These are phyloP conservation scores for Paecilomyces niveus DNA, from an alignment of 2,329 filamentous ascomycete genomes.

Conservation along the genomic window DNA sequence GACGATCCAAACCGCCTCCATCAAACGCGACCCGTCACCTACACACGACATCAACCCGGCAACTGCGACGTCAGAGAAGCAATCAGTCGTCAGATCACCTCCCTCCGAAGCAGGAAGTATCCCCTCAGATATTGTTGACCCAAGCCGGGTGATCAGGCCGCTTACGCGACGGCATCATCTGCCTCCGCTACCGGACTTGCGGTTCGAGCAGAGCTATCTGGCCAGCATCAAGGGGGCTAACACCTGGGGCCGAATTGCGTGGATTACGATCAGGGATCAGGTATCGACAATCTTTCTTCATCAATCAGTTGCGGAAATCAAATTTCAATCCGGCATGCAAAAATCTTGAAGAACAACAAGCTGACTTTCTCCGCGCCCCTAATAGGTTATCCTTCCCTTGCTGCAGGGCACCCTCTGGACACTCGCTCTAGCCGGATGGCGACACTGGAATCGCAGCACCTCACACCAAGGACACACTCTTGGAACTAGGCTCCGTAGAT, in stretches of 20 bases:
- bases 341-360: background rate
- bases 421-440: constrained; percentile 77
- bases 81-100: constrained; percentile 46
- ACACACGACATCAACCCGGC: constrained; percentile 72
- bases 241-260: constrained; percentile 68
- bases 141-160: constrained; percentile 26
- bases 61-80: constrained; percentile 62
- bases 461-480: constrained; percentile 68
- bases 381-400: constrained; percentile 73
- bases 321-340: background rate
- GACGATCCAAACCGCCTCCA: constrained; percentile 71
- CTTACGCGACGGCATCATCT: constrained; percentile 43
- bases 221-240: constrained; percentile 77
- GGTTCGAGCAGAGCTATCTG: constrained; percentile 97
- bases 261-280: constrained; percentile 86
- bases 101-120: constrained; percentile 36
- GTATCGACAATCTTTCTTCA: constrained; percentile 38
- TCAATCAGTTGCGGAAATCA: background rate
- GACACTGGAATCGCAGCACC: constrained; percentile 76
- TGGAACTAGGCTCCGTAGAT: constrained; percentile 71
- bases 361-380: constrained; percentile 1
- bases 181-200: constrained; percentile 70
- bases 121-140: constrained; percentile 42
- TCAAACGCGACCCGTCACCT: constrained; percentile 65
- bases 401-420: constrained; percentile 87